These are phyloP conservation scores for Hirschioporus abietinus DNA, from an alignment of 768 basidiomycete genomes.

Conservation along the genomic window DNA sequence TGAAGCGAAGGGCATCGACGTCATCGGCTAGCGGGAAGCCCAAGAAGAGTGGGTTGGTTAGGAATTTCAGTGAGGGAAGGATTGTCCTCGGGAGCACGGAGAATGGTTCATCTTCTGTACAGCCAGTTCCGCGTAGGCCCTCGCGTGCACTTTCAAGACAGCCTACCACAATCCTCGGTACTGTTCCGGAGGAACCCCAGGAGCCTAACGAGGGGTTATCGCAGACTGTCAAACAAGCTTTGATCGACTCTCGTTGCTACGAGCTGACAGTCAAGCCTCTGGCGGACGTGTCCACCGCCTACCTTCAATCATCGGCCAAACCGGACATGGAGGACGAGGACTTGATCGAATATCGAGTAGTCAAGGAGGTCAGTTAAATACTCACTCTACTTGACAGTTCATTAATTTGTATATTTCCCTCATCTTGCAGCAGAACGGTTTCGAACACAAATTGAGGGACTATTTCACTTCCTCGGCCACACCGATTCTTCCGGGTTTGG, in stretches of 20 bases:
- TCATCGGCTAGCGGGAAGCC: slow-evolving; percentile 24
- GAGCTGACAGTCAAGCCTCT: slow-evolving; percentile 74
- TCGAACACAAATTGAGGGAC: background rate
- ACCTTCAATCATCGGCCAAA: slow-evolving; percentile 19
- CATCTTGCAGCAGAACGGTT: background rate
- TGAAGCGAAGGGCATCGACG: slow-evolving; percentile 51
- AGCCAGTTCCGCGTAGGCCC: slow-evolving; percentile 15
- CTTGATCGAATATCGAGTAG: background rate
- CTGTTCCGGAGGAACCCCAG: slow-evolving; percentile 22
- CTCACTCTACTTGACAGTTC: background rate
- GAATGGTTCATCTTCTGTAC: background rate
- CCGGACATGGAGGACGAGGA: background rate
- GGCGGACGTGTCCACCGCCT: slow-evolving; percentile 71
- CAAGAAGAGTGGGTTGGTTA: slow-evolving; percentile 25
- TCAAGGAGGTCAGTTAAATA: background rate
- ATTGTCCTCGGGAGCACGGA: background rate
- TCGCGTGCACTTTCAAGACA: slow-evolving; percentile 6
- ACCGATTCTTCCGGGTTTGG: background rate
- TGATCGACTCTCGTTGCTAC: slow-evolving; percentile 71
- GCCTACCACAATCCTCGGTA: slow-evolving; percentile 9
- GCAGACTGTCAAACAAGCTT: slow-evolving; percentile 39
- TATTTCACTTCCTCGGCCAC: background rate
- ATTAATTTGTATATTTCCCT: background rate
- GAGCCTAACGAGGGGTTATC: slow-evolving; percentile 16
- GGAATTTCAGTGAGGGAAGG: slow-evolving; percentile 26